These are phyloP conservation scores for Taphrina deformans DNA, from an alignment of 1,139 yeast species.

Conservation along the genomic window DNA sequence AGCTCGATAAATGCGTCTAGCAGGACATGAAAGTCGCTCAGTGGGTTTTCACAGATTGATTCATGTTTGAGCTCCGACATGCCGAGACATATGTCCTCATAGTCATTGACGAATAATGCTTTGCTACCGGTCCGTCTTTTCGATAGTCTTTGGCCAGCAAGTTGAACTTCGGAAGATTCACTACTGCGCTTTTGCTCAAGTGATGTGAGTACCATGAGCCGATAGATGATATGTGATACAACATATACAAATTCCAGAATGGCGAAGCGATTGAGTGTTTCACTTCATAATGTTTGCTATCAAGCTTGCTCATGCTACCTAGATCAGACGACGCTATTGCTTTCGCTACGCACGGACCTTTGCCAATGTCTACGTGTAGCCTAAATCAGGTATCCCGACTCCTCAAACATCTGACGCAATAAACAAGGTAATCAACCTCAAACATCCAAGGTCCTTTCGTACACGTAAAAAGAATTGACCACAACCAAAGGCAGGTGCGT, in stretches of 20 bases:
- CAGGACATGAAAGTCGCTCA: neutral
- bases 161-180: neutral
- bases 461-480: too few species aligned
- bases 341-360: neutral
- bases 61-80: neutral
- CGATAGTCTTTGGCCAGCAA: neutral
- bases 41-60: neutral
- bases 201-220: too few species aligned
- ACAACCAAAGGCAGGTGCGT: too few species aligned
- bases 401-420: neutral
- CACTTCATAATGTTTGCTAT: too few species aligned
- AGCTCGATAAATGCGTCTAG: slow-evolving; percentile 1
- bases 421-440: neutral
- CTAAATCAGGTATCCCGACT: neutral
- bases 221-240: too few species aligned
- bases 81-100: slow-evolving; percentile 1
- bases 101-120: neutral
- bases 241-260: too few species aligned
- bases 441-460: too few species aligned
- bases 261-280: too few species aligned
- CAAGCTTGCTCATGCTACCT: too few species aligned
- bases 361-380: too few species aligned
- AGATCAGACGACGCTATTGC: too few species aligned
- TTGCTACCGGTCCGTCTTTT: neutral
- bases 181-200: neutral